These are phyloP conservation scores for Tolypocladium nubicola DNA, from an alignment of 2,329 filamentous ascomycete genomes.

Conservation along the genomic window DNA sequence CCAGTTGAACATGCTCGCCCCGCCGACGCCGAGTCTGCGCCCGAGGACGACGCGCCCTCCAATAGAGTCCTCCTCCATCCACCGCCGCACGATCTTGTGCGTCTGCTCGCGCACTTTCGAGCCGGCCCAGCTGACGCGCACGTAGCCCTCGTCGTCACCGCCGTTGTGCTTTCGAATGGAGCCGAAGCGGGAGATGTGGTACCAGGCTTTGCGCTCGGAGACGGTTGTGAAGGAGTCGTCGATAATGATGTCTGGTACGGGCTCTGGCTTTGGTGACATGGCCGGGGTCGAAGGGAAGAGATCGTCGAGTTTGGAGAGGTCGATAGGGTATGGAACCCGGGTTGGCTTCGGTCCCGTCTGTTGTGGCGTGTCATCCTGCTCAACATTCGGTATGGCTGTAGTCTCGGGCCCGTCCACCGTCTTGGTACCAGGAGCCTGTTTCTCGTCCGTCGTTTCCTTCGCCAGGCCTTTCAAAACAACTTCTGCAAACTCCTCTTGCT, in stretches of 20 bases:
- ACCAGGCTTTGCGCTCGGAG: slow-evolving; percentile 54
- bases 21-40: slow-evolving; percentile 26
- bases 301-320: slow-evolving; percentile 20
- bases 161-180: slow-evolving; percentile 45
- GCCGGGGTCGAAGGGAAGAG: slow-evolving; percentile 18
- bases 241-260: slow-evolving; percentile 34
- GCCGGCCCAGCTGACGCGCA: slow-evolving; percentile 45
- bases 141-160: slow-evolving; percentile 49
- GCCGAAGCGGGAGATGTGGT: slow-evolving; percentile 50
- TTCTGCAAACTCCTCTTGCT: neutral
- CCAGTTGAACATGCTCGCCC: slow-evolving; percentile 50
- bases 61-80: slow-evolving; percentile 56
- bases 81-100: slow-evolving; percentile 48
- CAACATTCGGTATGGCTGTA: neutral
- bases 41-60: slow-evolving; percentile 34
- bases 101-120: slow-evolving; percentile 43
- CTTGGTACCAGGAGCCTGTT: neutral
- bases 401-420: neutral
- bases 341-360: slow-evolving; percentile 3
- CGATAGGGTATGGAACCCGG: slow-evolving; percentile 15
- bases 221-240: slow-evolving; percentile 42
- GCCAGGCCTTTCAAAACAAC: neutral
- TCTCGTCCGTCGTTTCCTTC: neutral
- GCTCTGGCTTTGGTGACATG: slow-evolving; percentile 17
- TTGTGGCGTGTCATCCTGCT: neutral